Conservation (phyloP, 2,329 filamentous ascomycete genomes). For the Phaeosphaeria sp. region DNA sequence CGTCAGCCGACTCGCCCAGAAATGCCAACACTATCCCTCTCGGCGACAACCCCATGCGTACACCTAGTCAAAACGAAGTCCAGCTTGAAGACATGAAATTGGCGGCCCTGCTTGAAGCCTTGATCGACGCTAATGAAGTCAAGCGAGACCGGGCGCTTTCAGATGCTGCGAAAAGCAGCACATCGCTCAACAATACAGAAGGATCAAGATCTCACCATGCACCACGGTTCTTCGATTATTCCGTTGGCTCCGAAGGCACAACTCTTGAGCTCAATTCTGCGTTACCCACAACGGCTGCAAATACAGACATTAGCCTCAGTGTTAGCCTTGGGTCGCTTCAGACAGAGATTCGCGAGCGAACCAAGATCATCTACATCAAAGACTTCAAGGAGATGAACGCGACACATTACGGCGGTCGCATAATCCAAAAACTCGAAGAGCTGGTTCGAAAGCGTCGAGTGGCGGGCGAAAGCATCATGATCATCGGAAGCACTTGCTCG, state of each 20-base stretch:
- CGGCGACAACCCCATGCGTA: constrained; percentile 4
- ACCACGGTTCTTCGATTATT: constrained; percentile 42
- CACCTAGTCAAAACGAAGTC: constrained; percentile 34
- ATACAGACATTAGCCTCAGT: constrained; percentile 18
- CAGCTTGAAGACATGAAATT: constrained; percentile 49
- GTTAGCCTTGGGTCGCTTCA: constrained; percentile 22
- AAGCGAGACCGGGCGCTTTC: constrained; percentile 31
- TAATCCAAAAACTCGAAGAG: constrained; percentile 73
- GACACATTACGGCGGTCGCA: constrained; percentile 70
- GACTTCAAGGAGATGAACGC: constrained; percentile 81
- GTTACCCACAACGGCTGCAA: constrained; percentile 23
- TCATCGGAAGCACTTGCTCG: constrained; percentile 77
- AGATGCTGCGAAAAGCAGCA: constrained; percentile 5
- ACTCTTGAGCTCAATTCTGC: constrained; percentile 32
- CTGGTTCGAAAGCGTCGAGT: constrained; percentile 75
- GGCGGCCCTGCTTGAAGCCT: constrained; percentile 37
- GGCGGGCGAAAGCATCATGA: constrained; percentile 73
- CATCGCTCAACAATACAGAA: constrained; percentile 1
- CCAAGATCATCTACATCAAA: constrained; percentile 77
- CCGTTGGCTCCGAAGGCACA: constrained; percentile 23
- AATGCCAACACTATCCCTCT: constrained; percentile 12
- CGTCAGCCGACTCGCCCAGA: constrained; percentile 5
- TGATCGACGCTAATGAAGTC: constrained; percentile 40
- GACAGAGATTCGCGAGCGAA: constrained; percentile 42
- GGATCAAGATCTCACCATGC: constrained; percentile 7